Evolutionary conservation across 2,329 filamentous ascomycete species (phyloP).

Genomic region (Cordyceps pruinosa): DNA sequence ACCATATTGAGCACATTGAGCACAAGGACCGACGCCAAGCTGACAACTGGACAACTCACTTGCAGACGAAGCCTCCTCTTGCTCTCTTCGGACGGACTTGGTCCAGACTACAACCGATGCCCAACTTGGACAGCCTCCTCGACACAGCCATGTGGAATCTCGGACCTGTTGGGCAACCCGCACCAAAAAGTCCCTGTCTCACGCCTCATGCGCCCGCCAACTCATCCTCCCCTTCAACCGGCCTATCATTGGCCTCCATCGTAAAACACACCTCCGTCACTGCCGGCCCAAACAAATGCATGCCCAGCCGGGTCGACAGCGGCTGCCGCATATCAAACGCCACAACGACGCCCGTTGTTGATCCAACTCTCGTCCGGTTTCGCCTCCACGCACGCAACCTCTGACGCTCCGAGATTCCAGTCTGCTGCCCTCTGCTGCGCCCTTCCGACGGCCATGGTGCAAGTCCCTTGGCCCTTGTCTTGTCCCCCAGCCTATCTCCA

Average conservation of each 20-base stretch:
- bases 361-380: neutral
- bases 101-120: neutral
- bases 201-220: neutral
- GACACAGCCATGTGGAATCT: neutral
- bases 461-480: neutral
- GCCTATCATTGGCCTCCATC: neutral
- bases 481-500: neutral
- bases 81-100: neutral
- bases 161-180: neutral
- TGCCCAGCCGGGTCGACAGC: neutral
- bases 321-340: constrained; percentile 3
- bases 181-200: neutral
- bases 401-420: neutral
- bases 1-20: no score
- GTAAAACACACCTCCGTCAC: neutral
- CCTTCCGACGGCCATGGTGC: constrained; percentile 1
- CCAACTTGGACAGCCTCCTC: neutral
- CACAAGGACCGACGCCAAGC: neutral
- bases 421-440: neutral
- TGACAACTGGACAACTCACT: neutral
- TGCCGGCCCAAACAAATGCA: neutral
- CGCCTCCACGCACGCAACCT: neutral
- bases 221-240: neutral
- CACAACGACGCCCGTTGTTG: constrained; percentile 3
- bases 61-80: neutral